These are phyloP conservation scores for Draba incana DNA, from an alignment of 345 rosid species.

Conservation along the genomic window DNA sequence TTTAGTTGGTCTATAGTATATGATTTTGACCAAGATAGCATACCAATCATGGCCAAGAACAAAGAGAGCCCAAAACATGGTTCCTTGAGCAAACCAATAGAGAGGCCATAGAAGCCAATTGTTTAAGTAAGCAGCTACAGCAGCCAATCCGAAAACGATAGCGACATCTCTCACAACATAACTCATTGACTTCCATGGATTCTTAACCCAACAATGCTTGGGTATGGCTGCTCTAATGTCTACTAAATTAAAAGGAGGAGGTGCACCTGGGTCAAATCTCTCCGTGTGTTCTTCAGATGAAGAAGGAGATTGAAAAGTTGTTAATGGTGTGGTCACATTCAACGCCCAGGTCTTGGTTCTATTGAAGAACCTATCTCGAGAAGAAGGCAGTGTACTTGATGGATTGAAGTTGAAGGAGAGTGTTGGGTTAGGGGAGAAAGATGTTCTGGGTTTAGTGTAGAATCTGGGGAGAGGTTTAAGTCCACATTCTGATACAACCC, in stretches of 20 bases:
- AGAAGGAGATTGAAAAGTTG: background rate
- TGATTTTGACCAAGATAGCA: background rate
- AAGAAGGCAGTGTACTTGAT: conserved; percentile 28
- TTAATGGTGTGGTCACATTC: conserved; percentile 56
- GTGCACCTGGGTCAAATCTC: conserved; percentile 50
- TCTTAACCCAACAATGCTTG: conserved; percentile 83
- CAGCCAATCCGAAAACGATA: conserved; percentile 69
- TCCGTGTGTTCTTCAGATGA: conserved; percentile 25
- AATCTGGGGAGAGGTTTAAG: conserved; percentile 58
- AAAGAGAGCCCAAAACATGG: conserved; percentile 94
- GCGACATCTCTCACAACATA: conserved; percentile 71
- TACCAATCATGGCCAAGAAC: conserved; percentile 89
- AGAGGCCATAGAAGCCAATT: conserved; percentile 79
- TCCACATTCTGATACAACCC: conserved; percentile 65
- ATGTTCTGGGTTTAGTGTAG: conserved; percentile 45
- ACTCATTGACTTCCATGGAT: conserved; percentile 73
- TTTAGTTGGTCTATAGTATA: background rate
- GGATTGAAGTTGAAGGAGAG: conserved; percentile 30
- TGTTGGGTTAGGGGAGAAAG: conserved; percentile 29
- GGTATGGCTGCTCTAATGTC: conserved; percentile 77
- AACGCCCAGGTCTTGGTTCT: conserved; percentile 44
- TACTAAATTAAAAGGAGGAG: conserved; percentile 69
- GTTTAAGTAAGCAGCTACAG: conserved; percentile 60
- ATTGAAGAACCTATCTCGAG: conserved; percentile 22
- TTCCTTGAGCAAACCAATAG: conserved; percentile 84